phyloP scores from a whole-genome alignment of 2,329 filamentous ascomycete species.

The Chaetomium olivaceum region DNA sequence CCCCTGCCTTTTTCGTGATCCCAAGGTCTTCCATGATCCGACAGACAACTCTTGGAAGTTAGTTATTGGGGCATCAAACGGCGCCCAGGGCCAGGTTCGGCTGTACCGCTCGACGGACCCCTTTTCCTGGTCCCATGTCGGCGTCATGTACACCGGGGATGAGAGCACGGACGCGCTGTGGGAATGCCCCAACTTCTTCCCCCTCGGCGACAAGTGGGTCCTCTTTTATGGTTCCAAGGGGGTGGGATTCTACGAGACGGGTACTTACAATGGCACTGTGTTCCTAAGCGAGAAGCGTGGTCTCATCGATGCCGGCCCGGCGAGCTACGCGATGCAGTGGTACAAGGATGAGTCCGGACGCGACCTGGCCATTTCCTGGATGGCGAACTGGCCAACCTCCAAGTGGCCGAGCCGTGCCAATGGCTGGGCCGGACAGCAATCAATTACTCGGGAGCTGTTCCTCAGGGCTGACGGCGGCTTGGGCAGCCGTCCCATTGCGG shows the following conservation, averaged over 20 bases:
- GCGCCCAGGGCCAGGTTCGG: slow-evolving; percentile 28
- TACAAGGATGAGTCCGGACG: slow-evolving; percentile 36
- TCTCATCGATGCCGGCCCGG: slow-evolving; percentile 33
- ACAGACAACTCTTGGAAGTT: slow-evolving; percentile 34
- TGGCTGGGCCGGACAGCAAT: slow-evolving; percentile 36
- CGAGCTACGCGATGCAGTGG: slow-evolving; percentile 38
- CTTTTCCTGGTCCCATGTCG: slow-evolving; percentile 31
- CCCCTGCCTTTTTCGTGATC: slow-evolving; percentile 32
- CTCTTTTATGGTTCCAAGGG: slow-evolving; percentile 34
- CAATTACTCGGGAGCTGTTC: slow-evolving; percentile 37
- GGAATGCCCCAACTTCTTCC: slow-evolving; percentile 36
- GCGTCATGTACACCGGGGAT: slow-evolving; percentile 33
- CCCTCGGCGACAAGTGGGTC: slow-evolving; percentile 35
- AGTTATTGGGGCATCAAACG: slow-evolving; percentile 30
- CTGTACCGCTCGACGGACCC: slow-evolving; percentile 26
- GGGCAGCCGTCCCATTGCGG: slow-evolving; percentile 33
- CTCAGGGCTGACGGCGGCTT: slow-evolving; percentile 35
- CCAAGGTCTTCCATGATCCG: slow-evolving; percentile 33
- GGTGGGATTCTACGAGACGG: slow-evolving; percentile 32
- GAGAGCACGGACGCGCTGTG: slow-evolving; percentile 32
- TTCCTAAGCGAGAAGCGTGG: slow-evolving; percentile 35
- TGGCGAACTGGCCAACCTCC: slow-evolving; percentile 33
- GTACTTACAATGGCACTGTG: slow-evolving; percentile 30
- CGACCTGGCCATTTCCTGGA: slow-evolving; percentile 34
- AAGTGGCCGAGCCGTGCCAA: slow-evolving; percentile 37